phyloP scores from a whole-genome alignment of 495 filamentous ascomycete species.

The Penicillium roqueforti region DNA sequence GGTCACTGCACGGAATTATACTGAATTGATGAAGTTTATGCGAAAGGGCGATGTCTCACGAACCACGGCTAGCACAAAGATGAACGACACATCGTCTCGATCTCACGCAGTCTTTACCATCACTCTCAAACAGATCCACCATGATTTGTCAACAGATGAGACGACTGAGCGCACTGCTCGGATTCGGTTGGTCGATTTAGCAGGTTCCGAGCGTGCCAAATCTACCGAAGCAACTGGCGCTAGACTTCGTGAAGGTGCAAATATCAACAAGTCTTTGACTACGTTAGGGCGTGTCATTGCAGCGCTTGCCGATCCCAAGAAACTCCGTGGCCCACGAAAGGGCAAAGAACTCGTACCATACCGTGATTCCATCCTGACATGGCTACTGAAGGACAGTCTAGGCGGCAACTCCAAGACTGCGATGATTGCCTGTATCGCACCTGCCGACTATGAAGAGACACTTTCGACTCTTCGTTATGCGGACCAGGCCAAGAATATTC shows the following conservation, averaged over 20 bases:
- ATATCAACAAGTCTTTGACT: constrained; percentile 98
- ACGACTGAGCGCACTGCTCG: constrained; percentile 91
- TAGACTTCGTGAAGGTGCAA: constrained; percentile 87
- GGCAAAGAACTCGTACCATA: constrained; percentile 80
- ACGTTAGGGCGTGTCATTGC: constrained; percentile 95
- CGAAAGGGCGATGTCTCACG: constrained; percentile 81
- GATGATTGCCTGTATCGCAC: constrained; percentile 97
- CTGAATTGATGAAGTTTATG: constrained; percentile 87
- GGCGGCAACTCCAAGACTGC: constrained; percentile 97
- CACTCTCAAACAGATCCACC: constrained; percentile 93
- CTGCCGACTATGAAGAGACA: constrained; percentile 95
- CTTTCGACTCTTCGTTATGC: constrained; percentile 94
- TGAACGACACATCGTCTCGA: constrained; percentile 96
- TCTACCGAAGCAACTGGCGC: constrained; percentile 90
- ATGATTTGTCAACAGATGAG: constrained; percentile 89
- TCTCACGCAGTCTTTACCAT: constrained; percentile 98
- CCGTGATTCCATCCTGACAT: constrained; percentile 95
- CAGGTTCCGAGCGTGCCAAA: constrained; percentile 92
- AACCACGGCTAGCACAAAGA: constrained; percentile 94
- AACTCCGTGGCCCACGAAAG: constrained; percentile 47
- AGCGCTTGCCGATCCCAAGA: constrained; percentile 82
- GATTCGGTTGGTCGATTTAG: constrained; percentile 93
- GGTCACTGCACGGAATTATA: constrained; percentile 74
- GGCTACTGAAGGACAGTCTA: constrained; percentile 90
- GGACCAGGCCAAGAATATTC: constrained; percentile 95